Evolutionary conservation across 177 flowering plant genomes (phyloP), one percentile per base, ranked within the genome.

Genomic region (Vitis hybrid): DNA sequence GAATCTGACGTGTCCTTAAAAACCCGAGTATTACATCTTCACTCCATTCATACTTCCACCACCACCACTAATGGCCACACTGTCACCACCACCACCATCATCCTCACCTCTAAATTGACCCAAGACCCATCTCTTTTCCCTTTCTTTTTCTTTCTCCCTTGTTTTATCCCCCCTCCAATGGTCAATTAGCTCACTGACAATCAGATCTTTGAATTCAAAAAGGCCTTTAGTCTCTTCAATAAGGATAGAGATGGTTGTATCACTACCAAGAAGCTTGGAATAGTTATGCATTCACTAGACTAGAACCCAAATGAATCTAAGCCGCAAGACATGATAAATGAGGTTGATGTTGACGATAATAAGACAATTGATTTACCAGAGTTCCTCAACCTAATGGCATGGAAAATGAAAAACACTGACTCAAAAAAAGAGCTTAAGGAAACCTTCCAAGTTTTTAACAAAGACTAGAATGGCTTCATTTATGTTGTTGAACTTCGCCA

Each of bases 401-500:
- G 88, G 65, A 84, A 84, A 76, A 85, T 85, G 85, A 85, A 85
- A 79, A 87, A 85, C 69, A 85, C 84, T 9, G 81, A 85, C 67
- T 85, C 87, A 0, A 85, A 85, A 80, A 84, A 85, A 69, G 87
- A 85, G 81, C 84, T 85, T 2, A 85, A 85, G 84, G 86, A 83
- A 54, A 86, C 88, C n/a, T 85, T 83, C 76, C 66, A 85, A 60
- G 87, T 85, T 11, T 85, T 85, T 68, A 83, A 85, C 73, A 85
- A 85, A 78, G 85, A 85, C 70, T 84, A 85, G 74, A 84, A 85
- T 71, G 89, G 85, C 24, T 84, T 85, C 80, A 85, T 85, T 54
- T 85, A 83, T 54, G 87, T 87, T 52, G 85, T 85, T 70, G 87
- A 85, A 82, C 89, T 85, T 61, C 85, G 85, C 67, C 89, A 84